Conservation (phyloP, 306 rosid species). For the Mimosa bimucronata region DNA sequence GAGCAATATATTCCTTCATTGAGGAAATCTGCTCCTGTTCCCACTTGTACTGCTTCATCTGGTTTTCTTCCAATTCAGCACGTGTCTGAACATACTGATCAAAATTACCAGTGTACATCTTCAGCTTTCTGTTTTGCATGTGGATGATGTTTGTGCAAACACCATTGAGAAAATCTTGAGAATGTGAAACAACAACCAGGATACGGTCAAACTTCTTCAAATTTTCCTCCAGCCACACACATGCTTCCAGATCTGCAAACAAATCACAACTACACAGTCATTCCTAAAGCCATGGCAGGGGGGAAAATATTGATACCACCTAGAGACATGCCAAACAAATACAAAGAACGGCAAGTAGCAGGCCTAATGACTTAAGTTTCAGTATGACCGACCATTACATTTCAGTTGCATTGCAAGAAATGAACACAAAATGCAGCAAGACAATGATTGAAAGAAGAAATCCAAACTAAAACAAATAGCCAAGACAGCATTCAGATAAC, state of each 20-base stretch:
- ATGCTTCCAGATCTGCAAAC: slow-evolving; percentile 90
- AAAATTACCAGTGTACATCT: slow-evolving; percentile 83
- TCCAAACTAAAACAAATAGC: background rate
- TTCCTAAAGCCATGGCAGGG: background rate
- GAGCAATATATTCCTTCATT: slow-evolving; percentile 97
- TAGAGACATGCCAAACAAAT: background rate
- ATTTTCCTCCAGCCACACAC: slow-evolving; percentile 99
- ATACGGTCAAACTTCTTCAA: slow-evolving; percentile 91
- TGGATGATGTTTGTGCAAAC: slow-evolving; percentile 99
- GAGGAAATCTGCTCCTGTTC: slow-evolving; percentile 96
- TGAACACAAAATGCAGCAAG: background rate
- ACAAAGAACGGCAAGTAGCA: slow-evolving; percentile 19
- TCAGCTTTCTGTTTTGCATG: slow-evolving; percentile 87
- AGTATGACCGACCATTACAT: background rate
- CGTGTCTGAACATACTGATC: slow-evolving; percentile 98
- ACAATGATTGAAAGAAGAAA: slow-evolving; percentile 4
- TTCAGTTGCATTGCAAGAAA: slow-evolving; percentile 3
- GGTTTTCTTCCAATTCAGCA: slow-evolving; percentile 91
- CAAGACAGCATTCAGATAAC: background rate
- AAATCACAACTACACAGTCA: background rate
- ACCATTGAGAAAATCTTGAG: slow-evolving; percentile 96
- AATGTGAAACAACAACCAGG: slow-evolving; percentile 93
- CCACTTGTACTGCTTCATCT: slow-evolving; percentile 98
- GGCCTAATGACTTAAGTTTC: background rate
- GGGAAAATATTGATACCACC: background rate